Evolutionary conservation across 2,329 filamentous ascomycete genomes (phyloP), one percentile per base, ranked within the genome.

Genomic region (Rutstroemia sp.): DNA sequence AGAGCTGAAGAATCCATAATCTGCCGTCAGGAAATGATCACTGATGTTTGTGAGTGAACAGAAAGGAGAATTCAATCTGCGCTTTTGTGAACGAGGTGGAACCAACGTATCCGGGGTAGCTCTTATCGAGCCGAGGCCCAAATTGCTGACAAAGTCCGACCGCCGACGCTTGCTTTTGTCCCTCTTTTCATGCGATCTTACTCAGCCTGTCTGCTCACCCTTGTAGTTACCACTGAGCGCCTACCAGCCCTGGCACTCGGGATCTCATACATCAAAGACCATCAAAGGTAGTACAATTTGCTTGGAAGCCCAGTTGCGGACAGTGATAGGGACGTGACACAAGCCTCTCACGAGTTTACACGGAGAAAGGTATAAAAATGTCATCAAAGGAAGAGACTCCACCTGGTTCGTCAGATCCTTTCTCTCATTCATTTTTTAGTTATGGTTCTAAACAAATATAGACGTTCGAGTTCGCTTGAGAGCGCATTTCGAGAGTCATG

Each of bases 1-100:
- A 85, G 73, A 60, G 61, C 76, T 61, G 75, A 70, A 7, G 75
- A 64, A 65, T 84, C 80, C 81, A 84, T 83, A 51, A 57, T 70
- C 10, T 34, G 30, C 12, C 46, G 30, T 5, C 12, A 40, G 49
- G 12, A 9, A 47, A 23, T 5, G 5, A 4, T 5, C 23, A 48
- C 17, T 34, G 16, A 36, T n/a, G 2, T 56, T n/a, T 48, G 21
- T 9, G 30, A n/a, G 30, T 25, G 21, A 48, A 25, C 12, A 47
- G 19, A n/a, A 19, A 39, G 30, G 30, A 34, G 30, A 12, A 34
- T 12, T 34, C 9, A 34, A 34, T 34, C 30, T 34, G 10, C 25
- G 6, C 9, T 34, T 34, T 34, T 34, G 9, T 34, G 30, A 34
- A 34, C 30, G 4, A 34, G 25, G 25, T 27, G 25, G 25, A 27